Percentiles rank a stretch among this genome's conserved stretches.
Conservation (phyloP, 805 yeast species). For the Candida maesae region DNA sequence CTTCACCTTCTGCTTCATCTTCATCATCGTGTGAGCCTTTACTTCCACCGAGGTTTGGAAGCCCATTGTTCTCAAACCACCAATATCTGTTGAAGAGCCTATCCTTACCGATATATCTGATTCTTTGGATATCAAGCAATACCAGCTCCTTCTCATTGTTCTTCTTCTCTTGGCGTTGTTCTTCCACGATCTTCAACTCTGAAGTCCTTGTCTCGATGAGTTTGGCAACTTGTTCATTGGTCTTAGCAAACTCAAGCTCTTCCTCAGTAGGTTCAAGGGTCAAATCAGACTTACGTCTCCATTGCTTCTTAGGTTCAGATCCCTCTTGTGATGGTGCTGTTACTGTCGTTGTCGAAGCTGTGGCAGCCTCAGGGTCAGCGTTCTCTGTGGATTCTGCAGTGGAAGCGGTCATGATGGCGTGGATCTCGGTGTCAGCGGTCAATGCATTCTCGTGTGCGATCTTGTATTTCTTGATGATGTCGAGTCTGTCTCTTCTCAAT, state of each 20-base stretch:
- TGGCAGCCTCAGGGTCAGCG: too few relatives aligned
- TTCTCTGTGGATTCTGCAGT: conserved; percentile 17
- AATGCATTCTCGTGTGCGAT: conserved; percentile 47
- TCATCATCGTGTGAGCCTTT: conserved; percentile 26
- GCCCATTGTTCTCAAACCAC: conserved; percentile 91
- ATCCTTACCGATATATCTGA: conserved; percentile 76
- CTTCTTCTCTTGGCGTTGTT: conserved; percentile 44
- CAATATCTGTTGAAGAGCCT: conserved; percentile 83
- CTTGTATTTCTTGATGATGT: conserved; percentile 59
- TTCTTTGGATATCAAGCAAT: conserved; percentile 74
- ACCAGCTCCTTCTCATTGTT: conserved; percentile 57
- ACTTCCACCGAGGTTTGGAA: conserved; percentile 48
- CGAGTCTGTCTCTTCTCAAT: conserved; percentile 64
- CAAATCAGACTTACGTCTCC: conserved; percentile 32
- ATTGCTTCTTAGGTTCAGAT: conserved; percentile 15
- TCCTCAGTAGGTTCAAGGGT: conserved; percentile 36
- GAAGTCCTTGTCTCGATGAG: conserved; percentile 44
- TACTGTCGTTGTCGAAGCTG: too few relatives aligned
- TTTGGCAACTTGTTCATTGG: conserved; percentile 40
- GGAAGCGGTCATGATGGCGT: conserved; percentile 27
- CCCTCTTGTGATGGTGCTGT: too few relatives aligned
- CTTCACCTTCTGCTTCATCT: conserved; percentile 29
- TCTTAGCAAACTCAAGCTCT: conserved; percentile 34
- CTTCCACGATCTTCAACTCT: conserved; percentile 35
- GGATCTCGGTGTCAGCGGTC: conserved; percentile 38